phyloP scores from a whole-genome alignment of 1,284 basidiomycete species.

The Pterulicium gracile region DNA sequence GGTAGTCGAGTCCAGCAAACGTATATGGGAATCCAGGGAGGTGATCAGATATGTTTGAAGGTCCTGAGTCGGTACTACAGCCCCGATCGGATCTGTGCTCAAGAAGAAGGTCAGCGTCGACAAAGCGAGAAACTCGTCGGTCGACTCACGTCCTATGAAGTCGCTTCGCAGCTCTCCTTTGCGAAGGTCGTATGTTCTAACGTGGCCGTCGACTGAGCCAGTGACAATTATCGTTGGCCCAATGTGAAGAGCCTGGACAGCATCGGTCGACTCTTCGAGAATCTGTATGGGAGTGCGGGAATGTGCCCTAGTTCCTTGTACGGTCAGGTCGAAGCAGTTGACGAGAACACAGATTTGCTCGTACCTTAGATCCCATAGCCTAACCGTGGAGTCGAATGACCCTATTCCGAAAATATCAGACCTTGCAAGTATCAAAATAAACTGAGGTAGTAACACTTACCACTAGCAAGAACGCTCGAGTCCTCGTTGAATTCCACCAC shows the following conservation, averaged over 20 bases:
- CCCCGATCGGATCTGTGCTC: slow-evolving; percentile 70
- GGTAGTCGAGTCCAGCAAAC: slow-evolving; percentile 77
- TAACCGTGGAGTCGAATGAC: slow-evolving; percentile 80
- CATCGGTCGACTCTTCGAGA: slow-evolving; percentile 83
- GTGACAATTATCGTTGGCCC: slow-evolving; percentile 58
- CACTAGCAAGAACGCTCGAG: slow-evolving; percentile 77
- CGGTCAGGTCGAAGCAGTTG: too few relatives aligned
- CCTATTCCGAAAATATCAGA: slow-evolving; percentile 29
- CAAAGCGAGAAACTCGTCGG: slow-evolving; percentile 1
- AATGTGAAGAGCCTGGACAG: slow-evolving; percentile 74
- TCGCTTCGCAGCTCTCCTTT: slow-evolving; percentile 85
- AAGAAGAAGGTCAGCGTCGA: slow-evolving; percentile 4
- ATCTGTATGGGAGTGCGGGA: slow-evolving; percentile 81
- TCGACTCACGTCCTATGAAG: slow-evolving; percentile 75
- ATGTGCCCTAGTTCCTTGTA: slow-evolving; percentile 74
- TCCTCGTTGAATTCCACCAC: slow-evolving; percentile 86
- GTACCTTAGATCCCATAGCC: slow-evolving; percentile 83
- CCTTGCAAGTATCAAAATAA: not conserved
- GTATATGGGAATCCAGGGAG: slow-evolving; percentile 75
- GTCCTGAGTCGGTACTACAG: slow-evolving; percentile 68
- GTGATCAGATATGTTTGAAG: slow-evolving; percentile 71
- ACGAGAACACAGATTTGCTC: too few relatives aligned
- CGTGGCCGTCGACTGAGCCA: slow-evolving; percentile 84
- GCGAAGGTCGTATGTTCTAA: slow-evolving; percentile 89
- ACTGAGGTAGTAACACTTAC: slow-evolving; percentile 30